Conservation (phyloP, 176 grass and related monocot genomes). For the Tillandsia leiboldiana region DNA sequence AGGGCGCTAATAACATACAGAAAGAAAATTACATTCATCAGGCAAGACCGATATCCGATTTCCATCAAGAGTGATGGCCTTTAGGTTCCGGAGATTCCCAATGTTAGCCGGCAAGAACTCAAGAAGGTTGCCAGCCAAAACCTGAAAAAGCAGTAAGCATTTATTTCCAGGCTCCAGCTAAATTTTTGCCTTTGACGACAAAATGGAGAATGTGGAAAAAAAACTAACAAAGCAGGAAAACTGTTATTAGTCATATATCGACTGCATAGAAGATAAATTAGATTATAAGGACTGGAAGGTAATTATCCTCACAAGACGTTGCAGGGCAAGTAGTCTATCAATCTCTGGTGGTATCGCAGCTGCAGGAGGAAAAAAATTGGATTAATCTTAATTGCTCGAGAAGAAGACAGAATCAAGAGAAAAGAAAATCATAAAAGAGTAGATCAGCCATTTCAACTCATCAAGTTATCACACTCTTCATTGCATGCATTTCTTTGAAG, state of each 20-base stretch:
- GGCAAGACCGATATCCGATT: conserved; percentile 65
- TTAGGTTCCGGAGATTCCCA: conserved; percentile 64
- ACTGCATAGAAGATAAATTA: conserved; percentile 1
- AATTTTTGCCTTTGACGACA: background rate
- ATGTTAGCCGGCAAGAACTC: conserved; percentile 73
- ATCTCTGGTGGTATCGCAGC: conserved; percentile 60
- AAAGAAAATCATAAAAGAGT: background rate
- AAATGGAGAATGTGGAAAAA: background rate
- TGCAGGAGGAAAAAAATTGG: conserved; percentile 34
- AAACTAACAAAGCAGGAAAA: conserved; percentile 12
- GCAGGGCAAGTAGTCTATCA: conserved; percentile 61
- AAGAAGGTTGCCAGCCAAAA: conserved; percentile 76
- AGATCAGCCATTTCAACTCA: background rate
- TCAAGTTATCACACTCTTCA: no score
- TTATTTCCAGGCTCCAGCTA: background rate
- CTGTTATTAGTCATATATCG: background rate
- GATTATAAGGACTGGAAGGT: conserved; percentile 18
- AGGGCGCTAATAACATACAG: background rate
- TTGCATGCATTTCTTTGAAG: no score
- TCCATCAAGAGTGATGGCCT: conserved; percentile 88
- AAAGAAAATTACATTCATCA: conserved; percentile 82
- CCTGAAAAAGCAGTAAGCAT: conserved; percentile 32
- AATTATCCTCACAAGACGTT: conserved; percentile 71
- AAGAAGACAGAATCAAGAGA: background rate
- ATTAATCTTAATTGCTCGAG: conserved; percentile 15